These are phyloP conservation scores for Suillus lakei DNA, from an alignment of 768 basidiomycete genomes.

Conservation along the genomic window DNA sequence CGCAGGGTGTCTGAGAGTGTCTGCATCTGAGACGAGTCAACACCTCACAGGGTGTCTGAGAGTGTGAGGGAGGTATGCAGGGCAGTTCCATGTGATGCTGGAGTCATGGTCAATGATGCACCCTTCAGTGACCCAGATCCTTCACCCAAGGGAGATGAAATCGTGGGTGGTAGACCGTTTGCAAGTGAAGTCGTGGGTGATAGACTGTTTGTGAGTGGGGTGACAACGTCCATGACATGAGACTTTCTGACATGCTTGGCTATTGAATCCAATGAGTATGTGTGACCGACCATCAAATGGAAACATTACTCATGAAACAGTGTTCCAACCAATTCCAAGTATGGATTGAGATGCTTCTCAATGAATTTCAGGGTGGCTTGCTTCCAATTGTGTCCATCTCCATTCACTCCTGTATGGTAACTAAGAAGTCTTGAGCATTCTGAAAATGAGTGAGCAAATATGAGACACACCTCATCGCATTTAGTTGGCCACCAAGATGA, in stretches of 20 bases:
- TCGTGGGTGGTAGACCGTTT: background rate
- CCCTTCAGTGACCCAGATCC: background rate
- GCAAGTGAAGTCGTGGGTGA: background rate
- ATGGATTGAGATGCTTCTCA: background rate
- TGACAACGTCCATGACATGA: background rate
- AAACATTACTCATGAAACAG: background rate
- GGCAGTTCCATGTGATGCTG: background rate
- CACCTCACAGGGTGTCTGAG: background rate
- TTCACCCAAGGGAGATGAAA: background rate
- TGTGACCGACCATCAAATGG: background rate
- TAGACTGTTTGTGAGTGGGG: background rate
- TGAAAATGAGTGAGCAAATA: background rate
- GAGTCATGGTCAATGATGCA: background rate
- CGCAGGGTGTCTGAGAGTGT: too few species aligned
- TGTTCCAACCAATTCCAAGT: background rate
- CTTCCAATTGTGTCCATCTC: background rate
- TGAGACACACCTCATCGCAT: background rate
- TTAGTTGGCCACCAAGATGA: background rate
- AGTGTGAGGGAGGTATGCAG: background rate
- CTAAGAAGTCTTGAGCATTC: background rate
- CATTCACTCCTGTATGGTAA: background rate
- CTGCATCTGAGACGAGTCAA: too few species aligned
- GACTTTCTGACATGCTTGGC: background rate
- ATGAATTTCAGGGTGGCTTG: background rate
- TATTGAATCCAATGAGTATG: background rate